Base-by-base conservation (phyloP, 805 yeast genomes). In the Ogataea trehaloabstinens region DNA sequence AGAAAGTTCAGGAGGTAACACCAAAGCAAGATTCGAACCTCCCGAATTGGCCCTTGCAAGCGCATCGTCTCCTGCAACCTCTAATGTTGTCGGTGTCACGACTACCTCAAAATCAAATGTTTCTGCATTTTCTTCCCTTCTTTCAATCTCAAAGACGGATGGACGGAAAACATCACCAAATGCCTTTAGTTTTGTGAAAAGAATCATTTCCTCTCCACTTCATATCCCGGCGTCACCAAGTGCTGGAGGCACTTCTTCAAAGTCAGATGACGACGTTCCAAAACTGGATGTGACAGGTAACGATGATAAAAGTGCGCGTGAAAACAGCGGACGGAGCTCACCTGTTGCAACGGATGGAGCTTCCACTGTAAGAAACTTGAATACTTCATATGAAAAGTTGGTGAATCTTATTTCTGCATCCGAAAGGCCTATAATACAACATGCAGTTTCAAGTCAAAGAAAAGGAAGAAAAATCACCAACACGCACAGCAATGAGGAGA, bases 61-160 rank as follows among this genome's bases (percentile, higher is more conserved):
- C 28, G 61, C 54, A 2, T 54, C 61, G 4, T 35, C 56, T 10
- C 60, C 70, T 5, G 56, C 63, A 4, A 58, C 66, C 2, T 57
- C 66, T 4, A 61, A 56, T 27, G 64, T 53, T 4, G 54, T 53
- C 19, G 69, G 69, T 28, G 60, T 60, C 2, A 61, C 66, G 8
- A 60, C 62, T 1, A 56, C 66, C 1, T 55, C 61, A 2, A 60
- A 60, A 32, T 55, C 68, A 1, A 62, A 61, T 34, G 58, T 66
- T 24, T 64, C 71, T 2, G 69, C 70, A 4, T 56, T 67, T 38
- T 61, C 72, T 0, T 56, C 71, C 2, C 48, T 68, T 28, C 46
- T 68, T 16, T 58, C 63, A 4, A 45, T 67, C 5, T 55, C 66
- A 1, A 60, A 63, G 31, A 57, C 51, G 6, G 49, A 51, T 1